Conservation (phyloP, 164 flowering plant genomes). For the Vitis vinifera region DNA sequence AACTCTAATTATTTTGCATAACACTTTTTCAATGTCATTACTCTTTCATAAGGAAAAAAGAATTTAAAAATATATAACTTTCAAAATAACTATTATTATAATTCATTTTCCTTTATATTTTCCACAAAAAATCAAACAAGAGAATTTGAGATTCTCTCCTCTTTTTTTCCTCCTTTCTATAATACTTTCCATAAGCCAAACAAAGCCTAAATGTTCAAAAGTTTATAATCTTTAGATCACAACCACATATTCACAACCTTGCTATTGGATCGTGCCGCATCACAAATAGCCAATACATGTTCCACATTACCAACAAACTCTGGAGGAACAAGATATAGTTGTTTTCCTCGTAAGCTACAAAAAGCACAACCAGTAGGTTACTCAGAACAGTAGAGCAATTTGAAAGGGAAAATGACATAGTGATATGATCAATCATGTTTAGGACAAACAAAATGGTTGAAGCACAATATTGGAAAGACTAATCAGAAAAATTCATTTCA, state of each 20-base stretch:
- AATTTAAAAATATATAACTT: not conserved
- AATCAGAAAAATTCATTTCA: too few relatives aligned
- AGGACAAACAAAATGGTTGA: too few relatives aligned
- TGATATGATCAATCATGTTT: not conserved
- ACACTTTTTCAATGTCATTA: too few relatives aligned
- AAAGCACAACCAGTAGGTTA: conserved; percentile 4
- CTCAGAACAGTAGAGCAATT: not conserved
- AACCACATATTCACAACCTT: conserved; percentile 47
- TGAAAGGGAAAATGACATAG: not conserved
- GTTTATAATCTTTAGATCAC: not conserved
- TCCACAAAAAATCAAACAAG: too few relatives aligned
- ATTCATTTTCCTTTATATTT: too few relatives aligned
- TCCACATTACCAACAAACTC: conserved; percentile 62
- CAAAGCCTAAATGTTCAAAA: not conserved
- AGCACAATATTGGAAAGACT: too few relatives aligned
- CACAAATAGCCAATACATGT: conserved; percentile 69
- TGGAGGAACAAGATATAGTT: conserved; percentile 58
- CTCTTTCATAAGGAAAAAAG: not conserved
- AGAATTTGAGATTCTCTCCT: too few relatives aligned
- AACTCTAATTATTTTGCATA: too few relatives aligned
- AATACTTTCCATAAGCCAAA: too few relatives aligned
- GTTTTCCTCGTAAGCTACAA: conserved; percentile 79
- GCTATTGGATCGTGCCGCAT: conserved; percentile 44
- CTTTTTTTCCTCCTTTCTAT: too few relatives aligned
- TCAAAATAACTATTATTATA: not conserved